Evolutionary conservation across 2,329 filamentous ascomycete genomes (phyloP), one percentile per base, ranked within the genome.

Genomic region (Magnaporthiopsis incrustans): DNA sequence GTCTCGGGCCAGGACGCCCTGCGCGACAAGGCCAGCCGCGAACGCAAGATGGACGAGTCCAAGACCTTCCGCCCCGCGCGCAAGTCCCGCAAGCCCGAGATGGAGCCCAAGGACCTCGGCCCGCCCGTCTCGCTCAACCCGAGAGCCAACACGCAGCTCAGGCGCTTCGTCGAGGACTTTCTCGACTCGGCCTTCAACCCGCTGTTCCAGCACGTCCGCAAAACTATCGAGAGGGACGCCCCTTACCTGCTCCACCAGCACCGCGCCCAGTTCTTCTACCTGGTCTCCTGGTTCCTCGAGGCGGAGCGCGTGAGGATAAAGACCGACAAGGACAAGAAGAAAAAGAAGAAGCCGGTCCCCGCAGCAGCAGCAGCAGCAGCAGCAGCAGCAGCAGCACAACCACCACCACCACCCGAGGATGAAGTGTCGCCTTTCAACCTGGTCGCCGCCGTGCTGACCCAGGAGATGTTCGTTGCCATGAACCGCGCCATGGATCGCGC

Each of bases 181-280:
- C 79, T 99, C 4, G 94, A 99, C 74, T 92, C 94, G 0, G 91
- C 92, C 0, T 99, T 99, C 79, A 99, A 98, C 72, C 93, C 93
- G 4, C 79, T 93, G 0, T 97, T 98, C 71, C 83, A 85, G 59
- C 90, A 96, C 71, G 79, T 97, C 15, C 88, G 95, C 63, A 94
- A 91, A 75, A 91, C 93, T 2, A 89, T 99, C 64, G 94, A 97
- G 70, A 86, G 94, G 30, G 92, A 98, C 76, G 90, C 90, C 1
- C 86, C 94, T 32, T 89, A 96, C 67, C 82, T 97, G 0, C 81
- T 91, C 64, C 84, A 87, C 57, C 86, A 89, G 64, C 92, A 97
- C 70, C 82, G 85, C 3, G 85, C 89, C 32, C 94, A 98, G 70
- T 97, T 92, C 75, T 96, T 97, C 75, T 98, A 96, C 71, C 82